phyloP scores from a whole-genome alignment of 2,329 filamentous ascomycete genomes.

The Colletotrichum abscissum region DNA sequence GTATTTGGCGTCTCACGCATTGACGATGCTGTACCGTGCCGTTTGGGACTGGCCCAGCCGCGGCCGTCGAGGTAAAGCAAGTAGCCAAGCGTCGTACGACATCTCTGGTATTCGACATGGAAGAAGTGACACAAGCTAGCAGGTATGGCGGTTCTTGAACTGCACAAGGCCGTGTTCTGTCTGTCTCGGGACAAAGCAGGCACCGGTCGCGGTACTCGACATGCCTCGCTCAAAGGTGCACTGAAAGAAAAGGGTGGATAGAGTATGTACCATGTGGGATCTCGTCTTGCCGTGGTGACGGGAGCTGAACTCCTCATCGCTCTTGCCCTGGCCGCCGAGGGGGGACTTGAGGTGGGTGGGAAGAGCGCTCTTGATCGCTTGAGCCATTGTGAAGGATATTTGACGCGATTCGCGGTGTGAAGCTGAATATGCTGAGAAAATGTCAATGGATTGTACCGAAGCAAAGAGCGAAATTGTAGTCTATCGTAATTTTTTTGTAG shows the following conservation, averaged over 20 bases:
- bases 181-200: not conserved
- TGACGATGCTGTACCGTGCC: not conserved
- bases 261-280: constrained; percentile 81
- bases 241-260: constrained; percentile 5
- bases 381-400: constrained; percentile 68
- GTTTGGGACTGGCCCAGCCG: not conserved
- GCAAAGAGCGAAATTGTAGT: not conserved
- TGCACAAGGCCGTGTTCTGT: not conserved
- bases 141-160: not conserved
- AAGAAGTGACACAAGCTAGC: not conserved
- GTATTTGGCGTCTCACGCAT: not conserved
- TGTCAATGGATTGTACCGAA: constrained; percentile 4
- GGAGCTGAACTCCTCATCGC: constrained; percentile 64
- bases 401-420: constrained; percentile 19
- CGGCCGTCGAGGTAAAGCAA: not conserved
- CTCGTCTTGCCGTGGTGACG: constrained; percentile 88
- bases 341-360: constrained; percentile 83
- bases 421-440: not conserved
- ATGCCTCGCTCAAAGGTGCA: not conserved
- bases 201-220: not conserved
- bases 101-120: not conserved
- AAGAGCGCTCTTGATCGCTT: constrained; percentile 78
- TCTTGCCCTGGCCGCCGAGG: constrained; percentile 49
- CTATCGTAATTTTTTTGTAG: not conserved
- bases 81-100: not conserved